These are phyloP conservation scores for Phytophthora aleatoria DNA, from an alignment of 352 stramenopile genomes.

Conservation along the genomic window DNA sequence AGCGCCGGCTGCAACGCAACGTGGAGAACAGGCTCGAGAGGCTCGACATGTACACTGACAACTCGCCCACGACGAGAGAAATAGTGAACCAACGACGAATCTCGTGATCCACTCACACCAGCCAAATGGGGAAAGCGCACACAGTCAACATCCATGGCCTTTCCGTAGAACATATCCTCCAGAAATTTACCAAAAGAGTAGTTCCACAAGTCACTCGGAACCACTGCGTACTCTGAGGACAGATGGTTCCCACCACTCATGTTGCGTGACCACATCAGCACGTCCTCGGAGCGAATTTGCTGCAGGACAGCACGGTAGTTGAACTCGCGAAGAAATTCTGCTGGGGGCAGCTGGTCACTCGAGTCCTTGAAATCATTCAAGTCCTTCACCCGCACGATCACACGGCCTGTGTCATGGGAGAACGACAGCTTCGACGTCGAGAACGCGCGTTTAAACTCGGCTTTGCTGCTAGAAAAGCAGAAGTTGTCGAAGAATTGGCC, in stretches of 20 bases:
- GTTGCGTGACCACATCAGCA: constrained; percentile 72
- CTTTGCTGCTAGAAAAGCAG: constrained; percentile 72
- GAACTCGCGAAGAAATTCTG: constrained; percentile 65
- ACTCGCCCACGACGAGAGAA: constrained; percentile 76
- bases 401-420: constrained; percentile 78
- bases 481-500: constrained; percentile 83
- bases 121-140: constrained; percentile 68
- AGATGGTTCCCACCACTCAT: constrained; percentile 33
- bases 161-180: constrained; percentile 86
- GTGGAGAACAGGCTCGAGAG: constrained; percentile 80
- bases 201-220: constrained; percentile 77
- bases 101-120: constrained; percentile 58
- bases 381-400: constrained; percentile 77
- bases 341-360: constrained; percentile 51
- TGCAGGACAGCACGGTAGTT: constrained; percentile 65
- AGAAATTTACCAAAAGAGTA: constrained; percentile 91
- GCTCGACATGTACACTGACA: constrained; percentile 80
- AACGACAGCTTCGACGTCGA: constrained; percentile 81
- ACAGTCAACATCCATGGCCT: constrained; percentile 74
- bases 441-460: constrained; percentile 83
- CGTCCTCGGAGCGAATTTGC: constrained; percentile 61
- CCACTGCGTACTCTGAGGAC: constrained; percentile 58
- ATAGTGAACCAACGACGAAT: constrained; percentile 75
- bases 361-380: constrained; percentile 71
- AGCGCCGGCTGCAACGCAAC: constrained; percentile 82